Evolutionary conservation across 2,329 filamentous ascomycete species (phyloP).

Genomic region (Arthrobotrys sinensis): DNA sequence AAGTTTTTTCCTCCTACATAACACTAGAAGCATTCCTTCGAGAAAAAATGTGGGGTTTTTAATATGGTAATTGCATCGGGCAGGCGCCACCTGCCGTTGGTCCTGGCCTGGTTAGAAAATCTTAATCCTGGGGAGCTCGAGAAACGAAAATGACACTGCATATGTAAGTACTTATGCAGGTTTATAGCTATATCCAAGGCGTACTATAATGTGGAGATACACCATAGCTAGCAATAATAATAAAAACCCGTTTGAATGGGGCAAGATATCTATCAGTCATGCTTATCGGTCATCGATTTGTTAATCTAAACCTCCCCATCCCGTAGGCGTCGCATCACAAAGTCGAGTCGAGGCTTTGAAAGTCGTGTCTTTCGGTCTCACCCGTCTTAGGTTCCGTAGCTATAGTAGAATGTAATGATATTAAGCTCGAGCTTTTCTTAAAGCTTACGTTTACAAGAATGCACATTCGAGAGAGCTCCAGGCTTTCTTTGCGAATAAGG

Average conservation of each 20-base stretch:
- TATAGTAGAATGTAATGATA: not conserved
- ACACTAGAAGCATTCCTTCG: not conserved
- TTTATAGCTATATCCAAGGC: constrained; percentile 2
- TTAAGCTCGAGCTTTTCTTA: not conserved
- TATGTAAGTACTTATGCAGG: constrained; percentile 1
- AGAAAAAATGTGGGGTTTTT: constrained; percentile 28
- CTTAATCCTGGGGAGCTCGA: constrained; percentile 22
- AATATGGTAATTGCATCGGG: constrained; percentile 28
- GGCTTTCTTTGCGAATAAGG: no score
- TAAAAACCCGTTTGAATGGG: not conserved
- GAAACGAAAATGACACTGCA: not conserved
- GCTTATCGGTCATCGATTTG: constrained; percentile 36
- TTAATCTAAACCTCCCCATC: constrained; percentile 9
- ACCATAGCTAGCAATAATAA: not conserved
- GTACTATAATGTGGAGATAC: constrained; percentile 22
- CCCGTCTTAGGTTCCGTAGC: not conserved
- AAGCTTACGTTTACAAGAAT: not conserved
- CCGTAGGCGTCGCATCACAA: not conserved
- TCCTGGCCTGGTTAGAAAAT: not conserved
- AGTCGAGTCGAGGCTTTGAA: no score
- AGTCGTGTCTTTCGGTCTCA: not conserved
- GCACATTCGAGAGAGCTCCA: no score
- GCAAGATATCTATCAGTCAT: constrained; percentile 22
- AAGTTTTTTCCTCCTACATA: not conserved
- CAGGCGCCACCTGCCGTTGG: constrained; percentile 8